Evolutionary conservation across 2,329 filamentous ascomycete species (phyloP).

Genomic region (Alternaria sp.): DNA sequence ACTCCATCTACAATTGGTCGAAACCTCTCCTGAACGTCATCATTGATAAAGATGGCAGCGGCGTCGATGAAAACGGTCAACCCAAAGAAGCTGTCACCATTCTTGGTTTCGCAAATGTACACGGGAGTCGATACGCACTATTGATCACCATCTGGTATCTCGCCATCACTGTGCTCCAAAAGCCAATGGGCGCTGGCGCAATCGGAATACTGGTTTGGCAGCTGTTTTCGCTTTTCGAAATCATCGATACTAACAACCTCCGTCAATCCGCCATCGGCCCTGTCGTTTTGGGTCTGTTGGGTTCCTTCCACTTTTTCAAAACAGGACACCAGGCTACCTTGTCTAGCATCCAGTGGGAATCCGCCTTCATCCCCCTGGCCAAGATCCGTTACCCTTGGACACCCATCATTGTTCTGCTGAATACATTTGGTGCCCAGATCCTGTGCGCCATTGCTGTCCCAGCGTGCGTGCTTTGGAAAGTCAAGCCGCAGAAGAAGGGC

Average conservation of each 20-base stretch:
- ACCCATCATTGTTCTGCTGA: constrained; percentile 80
- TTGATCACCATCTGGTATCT: constrained; percentile 81
- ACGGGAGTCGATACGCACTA: constrained; percentile 88
- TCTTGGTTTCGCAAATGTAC: constrained; percentile 90
- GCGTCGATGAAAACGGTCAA: constrained; percentile 28
- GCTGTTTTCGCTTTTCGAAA: constrained; percentile 77
- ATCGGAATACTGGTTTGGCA: constrained; percentile 87
- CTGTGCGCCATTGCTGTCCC: constrained; percentile 82
- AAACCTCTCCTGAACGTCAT: constrained; percentile 83
- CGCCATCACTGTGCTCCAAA: constrained; percentile 81
- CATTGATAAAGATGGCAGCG: constrained; percentile 36
- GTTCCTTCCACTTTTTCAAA: constrained; percentile 95
- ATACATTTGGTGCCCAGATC: constrained; percentile 90
- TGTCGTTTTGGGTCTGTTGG: constrained; percentile 83
- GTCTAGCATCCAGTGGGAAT: constrained; percentile 93
- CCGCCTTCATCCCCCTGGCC: constrained; percentile 87
- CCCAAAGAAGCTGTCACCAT: constrained; percentile 70
- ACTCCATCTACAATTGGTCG: constrained; percentile 84
- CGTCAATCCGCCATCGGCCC: constrained; percentile 80
- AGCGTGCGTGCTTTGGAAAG: constrained; percentile 87
- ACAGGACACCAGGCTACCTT: constrained; percentile 94
- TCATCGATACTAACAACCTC: constrained; percentile 68
- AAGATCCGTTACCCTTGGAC: constrained; percentile 89
- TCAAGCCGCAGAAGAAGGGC: constrained; percentile 71
- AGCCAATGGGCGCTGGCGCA: constrained; percentile 91